Percentiles rank a stretch among this genome's conserved stretches.
Conservation (phyloP, 2,329 filamentous ascomycete species). For the Nemania serpens region DNA sequence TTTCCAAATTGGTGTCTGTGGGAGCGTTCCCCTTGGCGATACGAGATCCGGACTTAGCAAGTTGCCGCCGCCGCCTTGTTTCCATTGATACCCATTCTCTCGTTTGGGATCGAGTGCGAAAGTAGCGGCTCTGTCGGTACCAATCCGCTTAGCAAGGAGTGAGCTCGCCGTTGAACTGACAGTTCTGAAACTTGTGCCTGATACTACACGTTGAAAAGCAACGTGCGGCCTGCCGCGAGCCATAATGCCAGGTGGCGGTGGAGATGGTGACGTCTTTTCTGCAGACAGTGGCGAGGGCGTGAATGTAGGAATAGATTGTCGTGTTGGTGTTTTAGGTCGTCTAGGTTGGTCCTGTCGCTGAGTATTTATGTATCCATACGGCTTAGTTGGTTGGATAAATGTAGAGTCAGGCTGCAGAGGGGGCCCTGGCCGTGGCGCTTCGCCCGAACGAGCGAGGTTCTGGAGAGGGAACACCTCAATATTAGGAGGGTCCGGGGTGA, state of each 20-base stretch:
- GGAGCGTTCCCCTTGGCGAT: constrained; percentile 40
- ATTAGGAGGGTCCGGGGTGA: constrained; percentile 34
- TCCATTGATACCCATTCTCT: constrained; percentile 37
- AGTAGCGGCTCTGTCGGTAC: constrained; percentile 53
- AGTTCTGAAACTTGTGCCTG: constrained; percentile 36
- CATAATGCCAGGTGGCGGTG: constrained; percentile 25
- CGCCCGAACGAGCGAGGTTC: constrained; percentile 3
- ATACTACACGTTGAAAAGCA: constrained; percentile 31
- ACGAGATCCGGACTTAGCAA: constrained; percentile 34
- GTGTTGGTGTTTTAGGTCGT: constrained; percentile 16
- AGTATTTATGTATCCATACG: constrained; percentile 4
- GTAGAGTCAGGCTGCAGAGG: neutral
- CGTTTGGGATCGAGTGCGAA: constrained; percentile 46
- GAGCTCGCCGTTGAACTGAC: constrained; percentile 45
- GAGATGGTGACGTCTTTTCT: constrained; percentile 19
- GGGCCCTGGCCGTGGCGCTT: neutral
- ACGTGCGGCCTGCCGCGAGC: constrained; percentile 27
- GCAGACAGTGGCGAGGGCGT: constrained; percentile 23
- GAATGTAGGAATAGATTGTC: constrained; percentile 13
- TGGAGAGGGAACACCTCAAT: constrained; percentile 30
- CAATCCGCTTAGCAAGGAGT: constrained; percentile 58
- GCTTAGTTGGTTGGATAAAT: neutral
- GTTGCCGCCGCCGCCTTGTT: constrained; percentile 24
- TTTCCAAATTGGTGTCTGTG: constrained; percentile 62
- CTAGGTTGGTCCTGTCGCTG: constrained; percentile 7